phyloP scores from a whole-genome alignment of 192 early-diverging fungal species.

The Mortierella hygrophila region DNA sequence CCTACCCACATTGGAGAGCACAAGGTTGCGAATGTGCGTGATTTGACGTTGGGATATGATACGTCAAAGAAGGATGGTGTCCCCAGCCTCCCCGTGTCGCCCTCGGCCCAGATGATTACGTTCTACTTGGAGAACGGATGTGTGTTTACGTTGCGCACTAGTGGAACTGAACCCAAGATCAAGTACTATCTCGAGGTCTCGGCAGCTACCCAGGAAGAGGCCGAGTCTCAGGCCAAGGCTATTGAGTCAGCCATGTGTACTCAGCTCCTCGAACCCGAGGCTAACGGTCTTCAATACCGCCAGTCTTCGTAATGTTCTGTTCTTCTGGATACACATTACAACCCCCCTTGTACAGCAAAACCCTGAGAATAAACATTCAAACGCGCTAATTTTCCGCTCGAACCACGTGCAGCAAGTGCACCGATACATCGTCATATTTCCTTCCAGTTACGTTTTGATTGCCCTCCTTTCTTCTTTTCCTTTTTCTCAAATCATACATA shows the following conservation, averaged over 20 bases:
- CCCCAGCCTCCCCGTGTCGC: conserved; percentile 81
- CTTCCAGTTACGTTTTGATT: neutral
- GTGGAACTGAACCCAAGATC: conserved; percentile 94
- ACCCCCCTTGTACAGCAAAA: neutral
- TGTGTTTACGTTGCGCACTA: conserved; percentile 76
- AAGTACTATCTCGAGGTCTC: conserved; percentile 86
- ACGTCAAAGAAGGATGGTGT: conserved; percentile 69
- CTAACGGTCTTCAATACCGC: conserved; percentile 61
- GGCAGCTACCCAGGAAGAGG: conserved; percentile 61
- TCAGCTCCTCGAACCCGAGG: conserved; percentile 65
- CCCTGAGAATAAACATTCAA: neutral
- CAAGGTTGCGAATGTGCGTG: conserved; percentile 80
- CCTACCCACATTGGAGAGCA: conserved; percentile 77
- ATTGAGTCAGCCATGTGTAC: conserved; percentile 66
- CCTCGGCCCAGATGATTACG: conserved; percentile 91
- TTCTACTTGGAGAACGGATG: conserved; percentile 80
- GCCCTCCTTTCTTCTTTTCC: neutral
- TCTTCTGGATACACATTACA: neutral
- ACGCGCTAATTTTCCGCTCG: too few species aligned
- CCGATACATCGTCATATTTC: neutral
- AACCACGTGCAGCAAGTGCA: too few species aligned
- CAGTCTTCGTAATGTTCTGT: conserved; percentile 3
- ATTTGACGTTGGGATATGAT: conserved; percentile 92
- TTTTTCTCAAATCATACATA: neutral
- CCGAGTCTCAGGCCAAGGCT: conserved; percentile 62